A percentile compares a stretch with the other conserved stretches of the same genome.
Conservation (phyloP, 2,329 filamentous ascomycete genomes). For the Fusarium siculi region DNA sequence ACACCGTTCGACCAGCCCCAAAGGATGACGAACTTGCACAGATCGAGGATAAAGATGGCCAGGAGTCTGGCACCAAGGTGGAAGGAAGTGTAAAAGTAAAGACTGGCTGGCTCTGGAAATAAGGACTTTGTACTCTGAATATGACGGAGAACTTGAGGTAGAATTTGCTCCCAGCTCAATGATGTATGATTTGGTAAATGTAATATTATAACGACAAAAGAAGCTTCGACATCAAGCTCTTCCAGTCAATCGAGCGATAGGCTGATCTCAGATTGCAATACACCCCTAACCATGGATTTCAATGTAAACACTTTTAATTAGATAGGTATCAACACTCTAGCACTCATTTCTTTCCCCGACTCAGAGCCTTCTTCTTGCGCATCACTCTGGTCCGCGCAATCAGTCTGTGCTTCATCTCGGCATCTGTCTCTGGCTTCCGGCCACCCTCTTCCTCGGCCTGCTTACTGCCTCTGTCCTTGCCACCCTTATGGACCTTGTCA, state of each 20-base stretch:
- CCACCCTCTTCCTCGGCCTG: conserved; percentile 34
- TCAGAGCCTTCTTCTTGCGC: conserved; percentile 72
- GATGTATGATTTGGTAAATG: conserved; percentile 22
- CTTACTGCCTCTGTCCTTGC: neutral
- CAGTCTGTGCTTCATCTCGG: conserved; percentile 73
- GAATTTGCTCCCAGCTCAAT: conserved; percentile 21
- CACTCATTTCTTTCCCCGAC: conserved; percentile 48
- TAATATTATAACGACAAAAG: conserved; percentile 7
- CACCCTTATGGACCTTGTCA: conserved; percentile 19
- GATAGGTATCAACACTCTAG: conserved; percentile 28
- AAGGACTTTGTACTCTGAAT: neutral
- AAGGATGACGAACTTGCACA: conserved; percentile 24
- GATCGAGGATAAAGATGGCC: conserved; percentile 18
- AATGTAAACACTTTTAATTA: conserved; percentile 30
- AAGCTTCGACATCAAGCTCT: neutral
- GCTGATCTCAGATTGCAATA: conserved; percentile 9
- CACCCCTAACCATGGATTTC: neutral
- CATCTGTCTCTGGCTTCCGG: conserved; percentile 52
- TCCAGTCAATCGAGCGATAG: neutral
- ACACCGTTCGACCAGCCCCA: conserved; percentile 47
- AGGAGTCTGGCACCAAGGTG: conserved; percentile 14
- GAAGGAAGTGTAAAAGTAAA: conserved; percentile 42
- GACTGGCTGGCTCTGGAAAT: conserved; percentile 57
- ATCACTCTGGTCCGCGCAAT: conserved; percentile 86
- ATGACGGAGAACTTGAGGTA: neutral